Conservation (phyloP, 495 filamentous ascomycete genomes). For the Trichoderma asperelloides region DNA sequence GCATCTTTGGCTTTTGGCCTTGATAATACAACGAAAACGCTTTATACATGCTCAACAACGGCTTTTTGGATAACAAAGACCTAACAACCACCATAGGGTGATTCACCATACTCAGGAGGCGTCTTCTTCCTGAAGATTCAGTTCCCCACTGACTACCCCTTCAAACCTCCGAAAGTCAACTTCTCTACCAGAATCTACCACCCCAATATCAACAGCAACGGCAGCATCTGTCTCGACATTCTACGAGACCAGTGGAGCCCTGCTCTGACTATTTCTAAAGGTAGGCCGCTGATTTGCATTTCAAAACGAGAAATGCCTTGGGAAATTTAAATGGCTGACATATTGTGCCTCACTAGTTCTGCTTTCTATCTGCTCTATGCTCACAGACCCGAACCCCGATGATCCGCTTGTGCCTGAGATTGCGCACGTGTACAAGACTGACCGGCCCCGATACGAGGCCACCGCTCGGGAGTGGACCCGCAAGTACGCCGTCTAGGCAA, state of each 20-base stretch:
- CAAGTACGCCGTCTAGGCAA: conserved; percentile 81
- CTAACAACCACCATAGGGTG: conserved; percentile 49
- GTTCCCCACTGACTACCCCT: conserved; percentile 99
- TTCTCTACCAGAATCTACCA: conserved; percentile 99
- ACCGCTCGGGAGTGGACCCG: conserved; percentile 97
- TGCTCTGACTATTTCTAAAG: conserved; percentile 96
- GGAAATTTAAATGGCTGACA: not conserved
- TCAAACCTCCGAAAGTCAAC: conserved; percentile 99
- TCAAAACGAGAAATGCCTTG: not conserved
- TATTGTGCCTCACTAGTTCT: conserved; percentile 50
- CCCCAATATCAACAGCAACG: conserved; percentile 99
- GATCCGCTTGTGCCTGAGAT: conserved; percentile 98
- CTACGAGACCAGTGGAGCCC: conserved; percentile 98
- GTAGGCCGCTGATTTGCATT: conserved; percentile 37
- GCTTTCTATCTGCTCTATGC: conserved; percentile 98
- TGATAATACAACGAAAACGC: not conserved
- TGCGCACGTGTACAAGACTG: conserved; percentile 99
- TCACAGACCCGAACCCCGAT: conserved; percentile 98
- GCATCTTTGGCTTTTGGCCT: not conserved
- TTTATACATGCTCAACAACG: not conserved
- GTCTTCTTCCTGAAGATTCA: conserved; percentile 98
- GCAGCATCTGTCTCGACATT: conserved; percentile 97
- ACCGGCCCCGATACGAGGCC: conserved; percentile 87
- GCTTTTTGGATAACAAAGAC: conserved; percentile 9
- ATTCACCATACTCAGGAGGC: conserved; percentile 93